phyloP scores from a whole-genome alignment of 1,284 basidiomycete species.

The Malassezia slooffiae region DNA sequence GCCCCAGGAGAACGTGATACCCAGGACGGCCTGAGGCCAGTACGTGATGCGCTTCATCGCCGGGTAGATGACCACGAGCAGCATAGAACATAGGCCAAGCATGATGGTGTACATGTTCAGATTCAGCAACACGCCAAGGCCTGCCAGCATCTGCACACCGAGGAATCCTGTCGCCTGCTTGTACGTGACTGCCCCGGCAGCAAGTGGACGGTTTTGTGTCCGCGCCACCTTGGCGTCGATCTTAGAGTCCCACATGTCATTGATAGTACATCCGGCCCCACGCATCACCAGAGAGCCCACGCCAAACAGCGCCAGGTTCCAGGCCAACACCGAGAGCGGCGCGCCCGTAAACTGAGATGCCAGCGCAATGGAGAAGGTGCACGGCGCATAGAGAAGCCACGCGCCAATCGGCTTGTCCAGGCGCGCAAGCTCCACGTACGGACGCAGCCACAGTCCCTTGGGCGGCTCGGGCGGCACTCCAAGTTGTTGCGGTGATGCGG shows the following conservation, averaged over 20 bases:
- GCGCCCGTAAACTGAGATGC: constrained; percentile 31
- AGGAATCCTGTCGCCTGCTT: constrained; percentile 72
- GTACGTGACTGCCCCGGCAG: constrained; percentile 67
- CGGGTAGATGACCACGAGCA: constrained; percentile 78
- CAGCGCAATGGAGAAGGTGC: constrained; percentile 49
- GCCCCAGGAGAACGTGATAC: constrained; percentile 90
- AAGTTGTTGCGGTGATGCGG: too few species aligned
- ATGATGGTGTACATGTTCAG: constrained; percentile 90
- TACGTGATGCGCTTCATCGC: constrained; percentile 95
- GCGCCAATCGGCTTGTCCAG: constrained; percentile 94
- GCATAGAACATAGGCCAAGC: constrained; percentile 78
- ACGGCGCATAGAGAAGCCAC: constrained; percentile 80
- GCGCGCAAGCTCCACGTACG: constrained; percentile 74
- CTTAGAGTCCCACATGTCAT: constrained; percentile 95
- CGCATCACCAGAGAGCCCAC: constrained; percentile 88
- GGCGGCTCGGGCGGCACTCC: too few species aligned
- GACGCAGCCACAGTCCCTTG: too few species aligned
- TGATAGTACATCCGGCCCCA: constrained; percentile 95
- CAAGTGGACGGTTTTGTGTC: constrained; percentile 61
- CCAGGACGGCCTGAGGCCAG: constrained; percentile 70
- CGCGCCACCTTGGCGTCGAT: constrained; percentile 76
- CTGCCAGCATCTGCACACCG: constrained; percentile 67
- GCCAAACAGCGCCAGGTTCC: constrained; percentile 63
- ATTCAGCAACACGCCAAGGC: constrained; percentile 79
- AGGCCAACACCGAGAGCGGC: constrained; percentile 23